Base-by-base conservation (phyloP, 805 yeast species). In the Candida piceae region DNA sequence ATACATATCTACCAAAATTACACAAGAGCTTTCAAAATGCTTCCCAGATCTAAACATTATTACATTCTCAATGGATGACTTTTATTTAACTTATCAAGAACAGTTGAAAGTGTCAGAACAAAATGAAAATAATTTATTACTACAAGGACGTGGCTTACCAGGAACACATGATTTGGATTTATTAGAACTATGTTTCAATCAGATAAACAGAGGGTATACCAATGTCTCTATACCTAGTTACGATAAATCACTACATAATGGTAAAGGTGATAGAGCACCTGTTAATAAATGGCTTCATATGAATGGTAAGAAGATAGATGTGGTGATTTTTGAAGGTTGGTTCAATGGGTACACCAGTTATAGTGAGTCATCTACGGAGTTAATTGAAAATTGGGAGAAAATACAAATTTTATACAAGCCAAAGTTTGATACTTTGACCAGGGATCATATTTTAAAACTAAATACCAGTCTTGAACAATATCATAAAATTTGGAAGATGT, bases 311-410 rank as follows among this genome's bases (percentile, higher is more conserved):
- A 71, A 73, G 2, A 66, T 76, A 4, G 86, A 84, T 49, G 71
- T 88, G 4, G 70, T 90, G 3, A 58, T 90, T 2, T 67, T 93
- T 28, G 98, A 90, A 61, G 98, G 97, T 4, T 90, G 98, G 98
- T 87, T 89, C 63, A 71, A 78, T 17, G 97, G 97, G 1, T 90
- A 78, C n/a, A n/a, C n/a, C n/a, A n/a, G n/a, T n/a, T n/a, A n/a
- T n/a, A n/a, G n/a, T n/a, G n/a, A n/a, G n/a, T n/a, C n/a, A n/a
- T n/a, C n/a, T n/a, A n/a, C n/a, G n/a, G n/a, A n/a, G n/a, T n/a
- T n/a, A n/a, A n/a, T n/a, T n/a, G n/a, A 20, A 7, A 49, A 45
- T 34, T 66, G 67, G 65, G 25, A 38, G 1, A 18, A 38, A 7
- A 42, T 53, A 16, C 46, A 49, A 44, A 19, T 29, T 12, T 25